Conservation (phyloP, 2,329 filamentous ascomycete genomes). For the Alternaria triticina region DNA sequence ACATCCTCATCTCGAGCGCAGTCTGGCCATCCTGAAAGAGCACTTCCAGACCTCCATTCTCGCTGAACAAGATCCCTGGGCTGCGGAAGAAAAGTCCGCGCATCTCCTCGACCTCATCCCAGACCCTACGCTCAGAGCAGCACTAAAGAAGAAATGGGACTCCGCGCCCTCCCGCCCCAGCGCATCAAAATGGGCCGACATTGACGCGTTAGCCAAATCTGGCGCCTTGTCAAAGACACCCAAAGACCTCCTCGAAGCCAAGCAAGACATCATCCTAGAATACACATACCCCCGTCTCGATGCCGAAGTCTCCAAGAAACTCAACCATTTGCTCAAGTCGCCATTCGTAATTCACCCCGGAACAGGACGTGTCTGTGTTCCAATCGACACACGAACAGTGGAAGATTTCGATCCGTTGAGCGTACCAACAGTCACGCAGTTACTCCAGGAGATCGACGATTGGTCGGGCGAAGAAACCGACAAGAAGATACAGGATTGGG, state of each 20-base stretch:
- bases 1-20: slow-evolving; percentile 88
- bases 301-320: slow-evolving; percentile 95
- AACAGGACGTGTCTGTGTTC: slow-evolving; percentile 92
- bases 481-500: slow-evolving; percentile 78
- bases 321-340: slow-evolving; percentile 96
- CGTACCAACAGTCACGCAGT: slow-evolving; percentile 86
- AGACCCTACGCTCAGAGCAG: slow-evolving; percentile 76
- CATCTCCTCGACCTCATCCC: slow-evolving; percentile 85
- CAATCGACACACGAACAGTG: slow-evolving; percentile 77
- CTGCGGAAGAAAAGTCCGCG: slow-evolving; percentile 68
- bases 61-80: slow-evolving; percentile 85
- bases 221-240: slow-evolving; percentile 76
- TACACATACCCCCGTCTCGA: slow-evolving; percentile 98
- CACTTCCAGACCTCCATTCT: slow-evolving; percentile 88
- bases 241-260: slow-evolving; percentile 79
- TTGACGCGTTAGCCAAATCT: slow-evolving; percentile 81
- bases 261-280: slow-evolving; percentile 94
- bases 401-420: slow-evolving; percentile 85
- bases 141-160: slow-evolving; percentile 89
- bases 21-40: slow-evolving; percentile 80
- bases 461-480: slow-evolving; percentile 64
- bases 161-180: slow-evolving; percentile 79
- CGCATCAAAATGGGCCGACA: slow-evolving; percentile 89
- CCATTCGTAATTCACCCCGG: slow-evolving; percentile 97
- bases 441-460: slow-evolving; percentile 84